Percentiles rank a stretch among this genome's conserved stretches.
Evolutionary conservation across 169 alveolate species (phyloP).

Genomic region (Cryptosporidium sp.): DNA sequence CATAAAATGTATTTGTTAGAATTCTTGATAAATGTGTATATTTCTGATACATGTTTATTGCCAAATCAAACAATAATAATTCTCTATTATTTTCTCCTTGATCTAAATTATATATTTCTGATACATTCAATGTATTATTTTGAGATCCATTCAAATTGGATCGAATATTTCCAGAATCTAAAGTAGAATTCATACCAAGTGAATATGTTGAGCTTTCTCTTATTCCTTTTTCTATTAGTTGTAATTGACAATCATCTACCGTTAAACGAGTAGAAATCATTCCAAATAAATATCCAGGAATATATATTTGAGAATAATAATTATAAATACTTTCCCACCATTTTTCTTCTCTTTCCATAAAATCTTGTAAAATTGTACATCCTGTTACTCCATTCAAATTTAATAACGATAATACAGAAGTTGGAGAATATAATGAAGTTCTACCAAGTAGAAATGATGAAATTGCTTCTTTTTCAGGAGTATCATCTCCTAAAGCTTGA

Average conservation of each 20-base stretch:
- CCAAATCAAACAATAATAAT: neutral
- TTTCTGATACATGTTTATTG: conserved; percentile 10
- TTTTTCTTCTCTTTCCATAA: conserved; percentile 62
- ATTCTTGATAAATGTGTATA: conserved; percentile 46
- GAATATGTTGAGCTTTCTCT: too few relatives aligned
- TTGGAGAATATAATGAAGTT: conserved; percentile 35
- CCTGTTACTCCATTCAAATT: conserved; percentile 1
- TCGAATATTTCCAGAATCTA: neutral
- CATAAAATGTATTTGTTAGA: conserved; percentile 27
- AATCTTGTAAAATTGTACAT: conserved; percentile 4
- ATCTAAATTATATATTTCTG: neutral
- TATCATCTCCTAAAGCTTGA: conserved; percentile 20
- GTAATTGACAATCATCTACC: neutral
- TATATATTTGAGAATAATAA: conserved; percentile 52
- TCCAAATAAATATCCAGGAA: conserved; percentile 34
- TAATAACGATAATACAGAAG: neutral
- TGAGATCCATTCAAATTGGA: neutral
- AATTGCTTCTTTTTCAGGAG: conserved; percentile 8
- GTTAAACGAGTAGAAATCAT: conserved; percentile 7
- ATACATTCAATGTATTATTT: neutral
- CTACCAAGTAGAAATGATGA: conserved; percentile 47
- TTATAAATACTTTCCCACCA: conserved; percentile 58
- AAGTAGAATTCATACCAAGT: neutral
- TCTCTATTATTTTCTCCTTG: neutral
- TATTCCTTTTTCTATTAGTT: too few relatives aligned